A percentile compares a stretch with the other conserved stretches of the same genome.
phyloP scores from a whole-genome alignment of 306 rosid genomes.

The Calophaca sinica region DNA sequence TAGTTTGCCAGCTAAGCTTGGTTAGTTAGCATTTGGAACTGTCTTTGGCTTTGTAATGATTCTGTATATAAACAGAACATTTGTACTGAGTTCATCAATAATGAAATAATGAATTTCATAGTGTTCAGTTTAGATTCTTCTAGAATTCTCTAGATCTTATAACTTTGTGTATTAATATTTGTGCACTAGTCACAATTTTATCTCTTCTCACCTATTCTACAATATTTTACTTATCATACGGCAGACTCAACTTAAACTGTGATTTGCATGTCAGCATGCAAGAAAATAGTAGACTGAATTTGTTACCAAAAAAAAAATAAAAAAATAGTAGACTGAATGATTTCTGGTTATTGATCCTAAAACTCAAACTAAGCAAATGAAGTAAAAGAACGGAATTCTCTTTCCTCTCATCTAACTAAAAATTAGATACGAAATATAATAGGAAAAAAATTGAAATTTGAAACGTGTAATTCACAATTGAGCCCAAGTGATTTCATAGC shows the following conservation, averaged over 20 bases:
- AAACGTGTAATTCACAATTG: constrained; percentile 19
- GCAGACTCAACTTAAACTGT: constrained; percentile 4
- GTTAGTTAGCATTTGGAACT: too few relatives aligned
- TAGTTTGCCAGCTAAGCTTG: too few relatives aligned
- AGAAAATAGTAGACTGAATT: constrained; percentile 20
- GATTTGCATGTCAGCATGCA: constrained; percentile 16
- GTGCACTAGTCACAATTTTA: constrained; percentile 28
- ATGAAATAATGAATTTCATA: too few relatives aligned
- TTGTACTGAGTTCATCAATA: too few relatives aligned
- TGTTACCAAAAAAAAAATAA: too few relatives aligned
- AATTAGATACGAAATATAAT: constrained; percentile 16
- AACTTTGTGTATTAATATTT: neutral
- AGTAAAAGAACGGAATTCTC: constrained; percentile 19
- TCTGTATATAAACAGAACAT: too few relatives aligned
- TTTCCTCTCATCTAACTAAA: constrained; percentile 27
- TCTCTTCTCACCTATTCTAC: constrained; percentile 27
- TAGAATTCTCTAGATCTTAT: too few relatives aligned
- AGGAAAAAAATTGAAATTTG: constrained; percentile 17
- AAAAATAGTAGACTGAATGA: constrained; percentile 10
- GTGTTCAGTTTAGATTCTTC: too few relatives aligned
- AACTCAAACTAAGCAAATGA: constrained; percentile 29
- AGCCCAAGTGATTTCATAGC: constrained; percentile 5
- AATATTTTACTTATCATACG: constrained; percentile 15
- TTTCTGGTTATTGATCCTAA: constrained; percentile 36
- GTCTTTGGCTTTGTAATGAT: too few relatives aligned